Conservation (phyloP, 2,329 filamentous ascomycete genomes). For the Ophiocordyceps camponoti-saundersi region DNA sequence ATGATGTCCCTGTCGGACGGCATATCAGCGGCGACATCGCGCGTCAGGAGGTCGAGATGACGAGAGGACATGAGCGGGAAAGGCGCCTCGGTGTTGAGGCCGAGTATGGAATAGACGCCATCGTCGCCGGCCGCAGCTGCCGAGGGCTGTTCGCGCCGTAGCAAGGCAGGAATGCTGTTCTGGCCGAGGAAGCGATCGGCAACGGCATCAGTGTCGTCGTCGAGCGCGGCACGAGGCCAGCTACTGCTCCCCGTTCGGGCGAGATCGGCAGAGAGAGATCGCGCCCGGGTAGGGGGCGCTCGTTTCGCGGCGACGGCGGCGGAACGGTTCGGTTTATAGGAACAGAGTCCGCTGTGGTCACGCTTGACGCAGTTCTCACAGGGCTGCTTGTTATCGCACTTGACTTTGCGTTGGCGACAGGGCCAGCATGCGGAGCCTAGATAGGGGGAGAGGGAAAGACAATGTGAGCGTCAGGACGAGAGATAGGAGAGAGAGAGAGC, state of each 20-base stretch:
- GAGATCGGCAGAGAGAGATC: neutral
- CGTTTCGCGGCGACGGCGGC: constrained; percentile 15
- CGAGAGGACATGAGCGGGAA: constrained; percentile 50
- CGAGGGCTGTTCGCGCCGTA: constrained; percentile 43
- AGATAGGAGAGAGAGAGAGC: neutral
- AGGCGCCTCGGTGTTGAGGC: constrained; percentile 47
- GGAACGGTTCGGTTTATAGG: constrained; percentile 44
- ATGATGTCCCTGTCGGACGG: constrained; percentile 49
- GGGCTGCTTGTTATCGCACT: constrained; percentile 52
- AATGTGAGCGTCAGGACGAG: neutral
- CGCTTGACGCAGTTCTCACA: constrained; percentile 53
- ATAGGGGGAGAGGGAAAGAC: neutral
- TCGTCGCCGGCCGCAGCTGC: constrained; percentile 32
- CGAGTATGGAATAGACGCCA: constrained; percentile 45
- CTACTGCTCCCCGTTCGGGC: constrained; percentile 12
- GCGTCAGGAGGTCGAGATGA: constrained; percentile 41
- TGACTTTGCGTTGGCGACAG: constrained; percentile 50
- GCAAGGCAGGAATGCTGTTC: constrained; percentile 46
- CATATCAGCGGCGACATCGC: constrained; percentile 43
- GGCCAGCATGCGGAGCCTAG: constrained; percentile 49
- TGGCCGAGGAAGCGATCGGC: constrained; percentile 46
- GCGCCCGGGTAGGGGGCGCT: neutral
- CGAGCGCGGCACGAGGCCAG: constrained; percentile 17
- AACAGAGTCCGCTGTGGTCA: constrained; percentile 47
- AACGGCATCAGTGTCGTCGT: constrained; percentile 35